phyloP scores from a whole-genome alignment of 2,329 filamentous ascomycete genomes.

The Penicillium psychrosexuale region DNA sequence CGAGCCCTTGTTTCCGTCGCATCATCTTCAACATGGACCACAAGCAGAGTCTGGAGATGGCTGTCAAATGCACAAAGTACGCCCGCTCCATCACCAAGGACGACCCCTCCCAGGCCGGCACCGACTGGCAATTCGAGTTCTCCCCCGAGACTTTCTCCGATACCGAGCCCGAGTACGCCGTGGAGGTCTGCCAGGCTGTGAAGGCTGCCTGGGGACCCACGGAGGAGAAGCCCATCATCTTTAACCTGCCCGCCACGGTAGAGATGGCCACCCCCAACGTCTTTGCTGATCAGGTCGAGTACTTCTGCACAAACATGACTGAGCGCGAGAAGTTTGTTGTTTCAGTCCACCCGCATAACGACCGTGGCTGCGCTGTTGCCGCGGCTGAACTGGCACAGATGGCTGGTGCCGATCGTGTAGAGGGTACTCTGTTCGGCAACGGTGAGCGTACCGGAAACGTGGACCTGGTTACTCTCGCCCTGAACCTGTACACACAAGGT shows the following conservation, averaged over 20 bases:
- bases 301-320: constrained; percentile 81
- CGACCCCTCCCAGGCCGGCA: constrained; percentile 55
- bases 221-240: constrained; percentile 78
- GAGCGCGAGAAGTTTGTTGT: constrained; percentile 85
- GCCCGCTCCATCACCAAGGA: constrained; percentile 88
- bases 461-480: constrained; percentile 83
- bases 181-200: constrained; percentile 85
- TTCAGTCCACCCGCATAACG: constrained; percentile 91
- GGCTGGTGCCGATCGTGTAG: constrained; percentile 91
- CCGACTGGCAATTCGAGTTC: constrained; percentile 54
- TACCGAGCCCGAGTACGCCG: constrained; percentile 75
- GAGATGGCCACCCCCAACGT: constrained; percentile 94
- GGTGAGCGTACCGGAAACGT: constrained; percentile 95
- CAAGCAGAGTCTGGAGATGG: constrained; percentile 75
- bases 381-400: constrained; percentile 92
- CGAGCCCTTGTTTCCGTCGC: constrained; percentile 89
- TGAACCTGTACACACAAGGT: constrained; percentile 95
- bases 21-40: constrained; percentile 87
- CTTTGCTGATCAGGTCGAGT: constrained; percentile 94
- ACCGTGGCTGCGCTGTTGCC: constrained; percentile 83
- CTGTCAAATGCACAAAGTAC: constrained; percentile 80
- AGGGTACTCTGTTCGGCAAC: constrained; percentile 91
- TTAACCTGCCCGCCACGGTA: constrained; percentile 94
- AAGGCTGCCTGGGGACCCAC: constrained; percentile 89
- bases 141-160: constrained; percentile 74